phyloP scores from a whole-genome alignment of 805 yeast species.

The Metschnikowia cubensis region DNA sequence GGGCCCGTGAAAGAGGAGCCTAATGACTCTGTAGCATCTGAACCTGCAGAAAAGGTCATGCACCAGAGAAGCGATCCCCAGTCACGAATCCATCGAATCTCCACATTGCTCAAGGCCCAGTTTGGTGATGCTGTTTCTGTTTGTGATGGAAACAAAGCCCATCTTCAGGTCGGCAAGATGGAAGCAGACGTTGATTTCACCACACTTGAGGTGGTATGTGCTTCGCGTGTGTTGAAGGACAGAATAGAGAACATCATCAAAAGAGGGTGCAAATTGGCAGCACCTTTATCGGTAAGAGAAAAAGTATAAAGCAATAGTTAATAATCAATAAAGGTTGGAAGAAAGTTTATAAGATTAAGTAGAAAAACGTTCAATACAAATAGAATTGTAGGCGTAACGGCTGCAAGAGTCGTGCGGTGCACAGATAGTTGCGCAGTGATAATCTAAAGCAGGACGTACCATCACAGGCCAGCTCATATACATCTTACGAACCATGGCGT shows the following conservation, averaged over 20 bases:
- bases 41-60: slow-evolving; percentile 18
- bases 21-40: slow-evolving; percentile 15
- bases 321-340: background rate
- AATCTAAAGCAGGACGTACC: background rate
- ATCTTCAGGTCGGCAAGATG: slow-evolving; percentile 67
- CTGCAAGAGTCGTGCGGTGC: slow-evolving; percentile 6
- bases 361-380: background rate
- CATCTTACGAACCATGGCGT: slow-evolving; percentile 16
- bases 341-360: background rate
- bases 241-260: slow-evolving; percentile 77
- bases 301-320: background rate
- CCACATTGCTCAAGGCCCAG: slow-evolving; percentile 69
- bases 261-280: slow-evolving; percentile 75
- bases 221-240: slow-evolving; percentile 71
- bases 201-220: slow-evolving; percentile 63
- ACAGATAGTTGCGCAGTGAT: slow-evolving; percentile 3
- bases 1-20: slow-evolving; percentile 24
- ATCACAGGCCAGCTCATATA: background rate
- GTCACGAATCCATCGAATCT: slow-evolving; percentile 46
- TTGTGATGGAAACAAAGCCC: slow-evolving; percentile 45
- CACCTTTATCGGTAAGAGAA: slow-evolving; percentile 51
- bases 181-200: slow-evolving; percentile 66
- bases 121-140: slow-evolving; percentile 71
- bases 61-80: slow-evolving; percentile 25
- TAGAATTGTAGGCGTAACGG: background rate